Base-by-base conservation (phyloP, 306 rosid species). In the Ormosia semicastrata region DNA sequence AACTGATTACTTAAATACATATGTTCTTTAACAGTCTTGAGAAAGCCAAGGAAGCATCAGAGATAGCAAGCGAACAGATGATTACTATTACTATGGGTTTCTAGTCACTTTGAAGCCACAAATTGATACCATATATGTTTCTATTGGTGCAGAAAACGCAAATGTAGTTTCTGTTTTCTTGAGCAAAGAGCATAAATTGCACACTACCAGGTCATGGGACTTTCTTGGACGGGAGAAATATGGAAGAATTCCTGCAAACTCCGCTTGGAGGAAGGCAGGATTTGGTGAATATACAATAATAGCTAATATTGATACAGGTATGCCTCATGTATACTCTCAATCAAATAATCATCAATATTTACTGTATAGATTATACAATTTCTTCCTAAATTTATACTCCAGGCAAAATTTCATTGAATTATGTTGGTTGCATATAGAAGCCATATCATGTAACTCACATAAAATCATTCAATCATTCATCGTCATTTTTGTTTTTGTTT, bases 151-250 rank as follows among this genome's bases (percentile, higher is more conserved):
- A 86, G 89, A 78, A 59, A 36, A 82, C 1, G 24, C 66, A n/a
- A 73, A 79, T 52, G 93, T 92, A 10, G 81, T 91, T 30, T 89
- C 96, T 8, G 91, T 94, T n/a, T n/a, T n/a, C n/a, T n/a, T n/a
- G n/a, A n/a, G n/a, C n/a, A n/a, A n/a, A n/a, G n/a, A n/a, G n/a
- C 71, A 86, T 66, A 69, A 85, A 41, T 43, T 92, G 66, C 97
- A 91, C 49, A 86, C 89, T n/a, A 94, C 98, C n/a, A 89, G 69
- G 14, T 89, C 97, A 66, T 94, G 98, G 98, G 84, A 82, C 14
- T 94, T 92, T 84, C 86, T 86, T 67, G 89, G 89, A 17, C 43
- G 82, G 43, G 89, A 86, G 56, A 73, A 58, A 34, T 12, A 73
- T 58, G 89, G 81, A 24, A 72, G 7, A 66, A 9, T 60, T 41